phyloP scores from a whole-genome alignment of 2,329 filamentous ascomycete genomes.

The Aureobasidium pullulans region DNA sequence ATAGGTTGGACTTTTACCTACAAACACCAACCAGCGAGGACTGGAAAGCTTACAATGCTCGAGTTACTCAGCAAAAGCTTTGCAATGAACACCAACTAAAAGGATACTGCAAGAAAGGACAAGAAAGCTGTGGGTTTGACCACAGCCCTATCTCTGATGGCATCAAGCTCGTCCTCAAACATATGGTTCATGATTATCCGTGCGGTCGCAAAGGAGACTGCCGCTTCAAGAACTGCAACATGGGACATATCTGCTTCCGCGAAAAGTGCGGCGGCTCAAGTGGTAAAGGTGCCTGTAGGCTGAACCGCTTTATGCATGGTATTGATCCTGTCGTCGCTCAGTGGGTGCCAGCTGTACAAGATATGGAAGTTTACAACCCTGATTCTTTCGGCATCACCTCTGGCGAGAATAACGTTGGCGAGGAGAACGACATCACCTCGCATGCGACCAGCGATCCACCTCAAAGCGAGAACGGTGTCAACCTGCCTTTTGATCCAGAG shows the following conservation, averaged over 20 bases:
- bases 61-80: slow-evolving; percentile 34
- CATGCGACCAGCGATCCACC: background rate
- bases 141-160: slow-evolving; percentile 37
- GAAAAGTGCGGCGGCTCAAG: slow-evolving; percentile 22
- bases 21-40: slow-evolving; percentile 31
- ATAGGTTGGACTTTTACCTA: slow-evolving; percentile 42
- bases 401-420: background rate
- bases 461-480: background rate
- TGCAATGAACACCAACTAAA: slow-evolving; percentile 44
- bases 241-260: slow-evolving; percentile 41
- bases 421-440: background rate
- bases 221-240: slow-evolving; percentile 36
- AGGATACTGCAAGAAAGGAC: slow-evolving; percentile 23
- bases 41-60: slow-evolving; percentile 29
- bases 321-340: slow-evolving; percentile 13
- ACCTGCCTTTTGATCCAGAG: background rate
- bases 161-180: slow-evolving; percentile 35
- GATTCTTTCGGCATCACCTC: background rate
- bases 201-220: slow-evolving; percentile 37
- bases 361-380: background rate
- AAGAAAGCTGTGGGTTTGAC: slow-evolving; percentile 37
- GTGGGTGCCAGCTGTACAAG: slow-evolving; percentile 4
- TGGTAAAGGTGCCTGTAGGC: slow-evolving; percentile 22
- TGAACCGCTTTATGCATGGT: slow-evolving; percentile 8
- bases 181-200: slow-evolving; percentile 37